Evolutionary conservation across 2,329 filamentous ascomycete species (phyloP).

Genomic region (Zalaria sp.): DNA sequence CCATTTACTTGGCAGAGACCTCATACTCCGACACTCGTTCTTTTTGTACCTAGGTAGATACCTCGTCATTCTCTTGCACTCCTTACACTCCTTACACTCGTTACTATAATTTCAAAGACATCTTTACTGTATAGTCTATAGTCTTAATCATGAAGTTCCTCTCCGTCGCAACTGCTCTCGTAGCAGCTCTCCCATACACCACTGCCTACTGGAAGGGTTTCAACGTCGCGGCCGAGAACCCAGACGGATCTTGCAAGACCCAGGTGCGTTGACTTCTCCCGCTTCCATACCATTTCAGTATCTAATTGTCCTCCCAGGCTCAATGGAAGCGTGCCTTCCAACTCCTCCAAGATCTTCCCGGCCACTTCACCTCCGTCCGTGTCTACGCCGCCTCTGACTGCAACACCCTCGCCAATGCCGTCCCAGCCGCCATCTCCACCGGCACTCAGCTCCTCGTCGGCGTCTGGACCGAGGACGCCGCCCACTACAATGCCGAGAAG

Average conservation of each 20-base stretch:
- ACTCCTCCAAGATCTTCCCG: conserved; percentile 28
- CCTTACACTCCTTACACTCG: not conserved
- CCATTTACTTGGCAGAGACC: too few species aligned
- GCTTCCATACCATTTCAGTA: conserved; percentile 1
- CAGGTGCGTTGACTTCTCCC: conserved; percentile 14
- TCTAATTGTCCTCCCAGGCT: conserved; percentile 5
- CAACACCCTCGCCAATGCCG: conserved; percentile 32
- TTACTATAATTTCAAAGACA: not conserved
- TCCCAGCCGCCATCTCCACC: conserved; percentile 46
- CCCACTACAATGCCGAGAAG: conserved; percentile 46
- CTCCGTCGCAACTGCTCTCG: conserved; percentile 16
- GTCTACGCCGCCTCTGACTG: conserved; percentile 51
- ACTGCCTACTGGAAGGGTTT: conserved; percentile 28
- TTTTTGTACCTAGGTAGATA: too few species aligned
- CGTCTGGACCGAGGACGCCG: conserved; percentile 39
- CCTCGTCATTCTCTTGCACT: too few species aligned
- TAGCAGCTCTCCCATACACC: conserved; percentile 16
- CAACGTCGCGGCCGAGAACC: conserved; percentile 26
- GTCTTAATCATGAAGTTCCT: conserved; percentile 8
- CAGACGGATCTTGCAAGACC: conserved; percentile 25
- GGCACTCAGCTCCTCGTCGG: conserved; percentile 49
- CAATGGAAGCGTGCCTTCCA: conserved; percentile 23
- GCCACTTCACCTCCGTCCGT: conserved; percentile 44
- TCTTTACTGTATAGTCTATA: not conserved
- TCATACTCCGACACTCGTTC: too few species aligned